These are phyloP conservation scores for Phlebopus sp. DNA, from an alignment of 1,284 basidiomycete species.

Conservation along the genomic window DNA sequence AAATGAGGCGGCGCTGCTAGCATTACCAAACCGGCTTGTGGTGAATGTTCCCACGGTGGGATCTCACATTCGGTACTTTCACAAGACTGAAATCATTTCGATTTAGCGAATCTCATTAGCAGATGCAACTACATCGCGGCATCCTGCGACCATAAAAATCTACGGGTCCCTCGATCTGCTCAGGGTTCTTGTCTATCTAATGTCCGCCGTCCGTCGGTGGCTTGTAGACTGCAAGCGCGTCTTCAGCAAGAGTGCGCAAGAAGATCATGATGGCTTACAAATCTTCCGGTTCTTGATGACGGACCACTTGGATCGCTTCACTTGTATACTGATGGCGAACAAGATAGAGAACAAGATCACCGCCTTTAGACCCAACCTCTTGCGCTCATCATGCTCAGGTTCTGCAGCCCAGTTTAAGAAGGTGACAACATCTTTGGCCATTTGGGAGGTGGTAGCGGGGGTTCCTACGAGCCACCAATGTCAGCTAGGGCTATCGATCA, in stretches of 20 bases:
- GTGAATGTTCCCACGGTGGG: too few species aligned
- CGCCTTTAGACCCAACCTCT: slow-evolving; percentile 94
- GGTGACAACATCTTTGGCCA: slow-evolving; percentile 98
- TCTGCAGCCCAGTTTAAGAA: slow-evolving; percentile 97
- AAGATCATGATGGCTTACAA: slow-evolving; percentile 47
- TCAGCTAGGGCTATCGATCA: background rate
- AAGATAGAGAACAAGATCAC: slow-evolving; percentile 87
- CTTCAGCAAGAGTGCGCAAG: slow-evolving; percentile 11
- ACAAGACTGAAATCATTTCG: too few species aligned
- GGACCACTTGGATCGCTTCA: slow-evolving; percentile 96
- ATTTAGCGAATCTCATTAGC: slow-evolving; percentile 23
- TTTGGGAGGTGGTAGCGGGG: slow-evolving; percentile 96
- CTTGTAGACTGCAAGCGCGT: slow-evolving; percentile 43
- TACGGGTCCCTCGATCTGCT: slow-evolving; percentile 12
- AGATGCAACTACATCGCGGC: slow-evolving; percentile 16
- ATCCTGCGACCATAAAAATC: slow-evolving; percentile 27
- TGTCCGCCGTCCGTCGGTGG: slow-evolving; percentile 48
- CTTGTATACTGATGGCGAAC: slow-evolving; percentile 79
- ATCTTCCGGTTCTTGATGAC: slow-evolving; percentile 92
- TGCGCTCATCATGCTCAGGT: slow-evolving; percentile 97
- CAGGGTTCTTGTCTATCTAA: slow-evolving; percentile 21
- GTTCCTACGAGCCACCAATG: slow-evolving; percentile 58
- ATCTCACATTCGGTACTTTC: too few species aligned
- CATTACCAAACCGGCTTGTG: too few species aligned
- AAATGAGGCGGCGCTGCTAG: too few species aligned